A percentile compares a stretch with the other conserved stretches of the same genome.
Conservation (phyloP, 805 yeast species). For the Zygoascus tannicola region DNA sequence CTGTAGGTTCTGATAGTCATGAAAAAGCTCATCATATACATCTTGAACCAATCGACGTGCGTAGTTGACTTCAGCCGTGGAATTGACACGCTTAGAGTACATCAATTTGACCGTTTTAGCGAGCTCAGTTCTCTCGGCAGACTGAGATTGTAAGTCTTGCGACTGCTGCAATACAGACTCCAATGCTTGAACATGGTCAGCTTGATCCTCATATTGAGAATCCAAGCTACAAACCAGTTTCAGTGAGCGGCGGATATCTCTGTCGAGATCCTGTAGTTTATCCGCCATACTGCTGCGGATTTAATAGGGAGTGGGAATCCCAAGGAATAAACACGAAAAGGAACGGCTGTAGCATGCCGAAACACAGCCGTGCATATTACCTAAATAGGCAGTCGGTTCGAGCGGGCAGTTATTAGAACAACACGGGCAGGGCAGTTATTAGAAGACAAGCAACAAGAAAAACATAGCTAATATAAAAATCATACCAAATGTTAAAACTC, state of each 20-base stretch:
- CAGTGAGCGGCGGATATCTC: conserved; percentile 12
- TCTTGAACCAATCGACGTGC: conserved; percentile 9
- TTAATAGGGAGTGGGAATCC: too few relatives aligned
- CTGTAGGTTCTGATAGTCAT: conserved; percentile 10
- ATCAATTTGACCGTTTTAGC: conserved; percentile 1
- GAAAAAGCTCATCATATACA: conserved; percentile 4
- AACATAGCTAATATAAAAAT: too few relatives aligned
- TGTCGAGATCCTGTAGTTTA: conserved; percentile 4
- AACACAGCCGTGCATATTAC: too few relatives aligned
- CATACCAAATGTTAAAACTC: too few relatives aligned
- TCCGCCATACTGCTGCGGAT: too few relatives aligned
- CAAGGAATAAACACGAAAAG: too few relatives aligned
- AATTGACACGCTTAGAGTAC: conserved; percentile 5
- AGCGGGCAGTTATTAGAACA: too few relatives aligned
- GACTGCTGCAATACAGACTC: too few relatives aligned
- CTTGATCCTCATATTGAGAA: conserved; percentile 1
- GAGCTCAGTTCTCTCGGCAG: neutral
- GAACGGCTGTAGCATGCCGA: too few relatives aligned
- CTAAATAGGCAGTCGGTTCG: too few relatives aligned
- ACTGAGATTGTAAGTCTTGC: neutral
- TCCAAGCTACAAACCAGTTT: conserved; percentile 13
- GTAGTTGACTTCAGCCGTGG: conserved; percentile 12
- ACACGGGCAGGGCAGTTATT: too few relatives aligned
- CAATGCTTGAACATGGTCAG: conserved; percentile 7
- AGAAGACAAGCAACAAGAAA: too few relatives aligned